phyloP scores from a whole-genome alignment of 2,329 filamentous ascomycete species.

The Neonectria neomacrospora region DNA sequence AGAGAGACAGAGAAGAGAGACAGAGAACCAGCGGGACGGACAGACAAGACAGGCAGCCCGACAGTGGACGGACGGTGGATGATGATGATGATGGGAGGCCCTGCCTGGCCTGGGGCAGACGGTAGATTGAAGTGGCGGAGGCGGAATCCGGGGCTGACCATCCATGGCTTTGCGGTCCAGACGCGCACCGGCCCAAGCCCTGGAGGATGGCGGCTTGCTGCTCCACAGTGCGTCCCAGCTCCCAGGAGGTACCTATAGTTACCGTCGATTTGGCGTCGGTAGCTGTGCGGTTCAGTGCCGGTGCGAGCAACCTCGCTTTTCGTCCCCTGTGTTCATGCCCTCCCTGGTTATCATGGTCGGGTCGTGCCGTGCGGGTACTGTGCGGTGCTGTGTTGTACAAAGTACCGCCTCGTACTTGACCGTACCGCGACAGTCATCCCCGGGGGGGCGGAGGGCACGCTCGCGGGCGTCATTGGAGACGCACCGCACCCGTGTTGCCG shows the following conservation, averaged over 20 bases:
- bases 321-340: not conserved
- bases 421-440: not conserved
- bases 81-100: constrained; percentile 25
- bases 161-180: constrained; percentile 36
- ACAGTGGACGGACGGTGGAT: constrained; percentile 11
- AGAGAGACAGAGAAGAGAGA: too few species aligned
- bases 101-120: constrained; percentile 29
- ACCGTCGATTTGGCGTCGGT: not conserved
- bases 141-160: constrained; percentile 42
- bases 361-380: not conserved
- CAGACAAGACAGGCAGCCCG: not conserved
- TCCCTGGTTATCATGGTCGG: not conserved
- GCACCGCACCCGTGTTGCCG: constrained; percentile 20
- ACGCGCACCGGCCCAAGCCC: constrained; percentile 33
- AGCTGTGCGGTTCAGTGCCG: not conserved
- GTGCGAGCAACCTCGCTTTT: not conserved
- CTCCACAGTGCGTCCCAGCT: constrained; percentile 23
- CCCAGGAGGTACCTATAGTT: not conserved
- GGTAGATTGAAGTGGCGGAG: constrained; percentile 44
- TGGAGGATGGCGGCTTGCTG: constrained; percentile 18
- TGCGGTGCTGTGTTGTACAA: not conserved
- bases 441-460: not conserved
- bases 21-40: too few species aligned
- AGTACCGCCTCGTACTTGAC: not conserved
- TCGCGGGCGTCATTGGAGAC: not conserved